Evolutionary conservation across 2,329 filamentous ascomycete species (phyloP).

Genomic region (Colletotrichum theobromicola): DNA sequence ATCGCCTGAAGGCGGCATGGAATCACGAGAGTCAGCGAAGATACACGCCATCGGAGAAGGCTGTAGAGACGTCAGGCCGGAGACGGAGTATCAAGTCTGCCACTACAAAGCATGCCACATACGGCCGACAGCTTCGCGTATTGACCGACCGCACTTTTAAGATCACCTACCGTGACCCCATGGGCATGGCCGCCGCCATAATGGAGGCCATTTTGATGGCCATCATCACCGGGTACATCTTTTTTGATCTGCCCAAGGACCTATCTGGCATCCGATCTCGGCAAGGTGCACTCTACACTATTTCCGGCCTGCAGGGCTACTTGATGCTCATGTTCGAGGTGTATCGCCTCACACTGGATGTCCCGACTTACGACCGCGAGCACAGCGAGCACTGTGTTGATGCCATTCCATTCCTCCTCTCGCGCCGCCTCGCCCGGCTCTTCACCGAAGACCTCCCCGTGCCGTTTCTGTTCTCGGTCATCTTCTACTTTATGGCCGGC

Average conservation of each 20-base stretch:
- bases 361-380: conserved; percentile 78
- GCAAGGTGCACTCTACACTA: conserved; percentile 75
- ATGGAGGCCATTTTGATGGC: conserved; percentile 75
- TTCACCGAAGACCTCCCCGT: conserved; percentile 76
- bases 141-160: conserved; percentile 73
- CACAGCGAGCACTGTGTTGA: conserved; percentile 74
- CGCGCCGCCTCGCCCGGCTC: conserved; percentile 70
- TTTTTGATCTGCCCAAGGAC: conserved; percentile 67
- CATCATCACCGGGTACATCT: conserved; percentile 76
- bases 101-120: conserved; percentile 54
- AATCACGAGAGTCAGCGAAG: conserved; percentile 22
- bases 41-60: conserved; percentile 26
- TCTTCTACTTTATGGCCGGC: conserved; percentile 81
- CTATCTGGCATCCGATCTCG: conserved; percentile 76
- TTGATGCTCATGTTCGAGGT: conserved; percentile 78
- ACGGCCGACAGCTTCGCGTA: conserved; percentile 67
- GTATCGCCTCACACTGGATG: conserved; percentile 77
- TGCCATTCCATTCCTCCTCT: conserved; percentile 72
- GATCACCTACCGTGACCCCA: conserved; percentile 76
- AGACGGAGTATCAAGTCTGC: conserved; percentile 3
- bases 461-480: conserved; percentile 71
- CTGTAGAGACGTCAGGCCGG: conserved; percentile 7
- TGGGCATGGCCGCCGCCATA: conserved; percentile 75
- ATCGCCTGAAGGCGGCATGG: conserved; percentile 68
- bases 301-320: conserved; percentile 76